Conservation (phyloP, 371 early-diverging fungal species). For the Mortierella polycephala region DNA sequence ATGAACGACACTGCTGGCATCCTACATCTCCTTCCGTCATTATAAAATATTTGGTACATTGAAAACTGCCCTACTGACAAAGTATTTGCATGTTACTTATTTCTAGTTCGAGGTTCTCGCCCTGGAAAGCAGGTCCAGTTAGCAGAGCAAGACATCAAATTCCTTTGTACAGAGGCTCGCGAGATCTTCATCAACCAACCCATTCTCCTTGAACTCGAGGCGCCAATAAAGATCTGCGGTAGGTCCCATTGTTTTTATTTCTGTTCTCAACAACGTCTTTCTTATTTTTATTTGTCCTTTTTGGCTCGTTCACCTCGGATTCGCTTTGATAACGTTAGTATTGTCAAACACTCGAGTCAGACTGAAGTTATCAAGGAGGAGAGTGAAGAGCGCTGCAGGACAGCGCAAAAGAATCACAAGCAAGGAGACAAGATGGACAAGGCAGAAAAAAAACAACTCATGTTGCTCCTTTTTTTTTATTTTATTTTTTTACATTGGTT, state of each 20-base stretch:
- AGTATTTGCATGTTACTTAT: not conserved
- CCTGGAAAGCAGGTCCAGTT: conserved; percentile 91
- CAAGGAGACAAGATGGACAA: not conserved
- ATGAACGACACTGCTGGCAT: too few relatives aligned
- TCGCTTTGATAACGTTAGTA: too few relatives aligned
- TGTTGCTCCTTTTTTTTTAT: not conserved
- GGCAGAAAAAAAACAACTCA: not conserved
- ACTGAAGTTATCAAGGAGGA: not conserved
- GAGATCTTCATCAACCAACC: conserved; percentile 94
- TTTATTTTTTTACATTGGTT: not conserved
- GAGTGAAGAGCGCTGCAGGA: not conserved
- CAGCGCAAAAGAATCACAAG: not conserved
- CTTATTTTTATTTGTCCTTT: too few relatives aligned
- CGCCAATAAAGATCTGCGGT: conserved; percentile 96
- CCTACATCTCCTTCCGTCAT: too few relatives aligned
- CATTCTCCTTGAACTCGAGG: conserved; percentile 90
- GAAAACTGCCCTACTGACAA: too few relatives aligned
- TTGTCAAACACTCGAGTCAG: too few relatives aligned
- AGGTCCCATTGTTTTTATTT: conserved; percentile 3
- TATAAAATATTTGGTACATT: too few relatives aligned
- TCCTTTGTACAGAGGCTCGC: conserved; percentile 86
- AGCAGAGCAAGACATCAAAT: conserved; percentile 85
- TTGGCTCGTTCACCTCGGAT: too few relatives aligned
- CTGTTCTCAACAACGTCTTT: too few relatives aligned
- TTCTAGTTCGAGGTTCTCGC: conserved; percentile 87